Evolutionary conservation across 768 basidiomycete species (phyloP), one percentile per base, ranked within the genome.

Genomic region (Mrakia blollopis): DNA sequence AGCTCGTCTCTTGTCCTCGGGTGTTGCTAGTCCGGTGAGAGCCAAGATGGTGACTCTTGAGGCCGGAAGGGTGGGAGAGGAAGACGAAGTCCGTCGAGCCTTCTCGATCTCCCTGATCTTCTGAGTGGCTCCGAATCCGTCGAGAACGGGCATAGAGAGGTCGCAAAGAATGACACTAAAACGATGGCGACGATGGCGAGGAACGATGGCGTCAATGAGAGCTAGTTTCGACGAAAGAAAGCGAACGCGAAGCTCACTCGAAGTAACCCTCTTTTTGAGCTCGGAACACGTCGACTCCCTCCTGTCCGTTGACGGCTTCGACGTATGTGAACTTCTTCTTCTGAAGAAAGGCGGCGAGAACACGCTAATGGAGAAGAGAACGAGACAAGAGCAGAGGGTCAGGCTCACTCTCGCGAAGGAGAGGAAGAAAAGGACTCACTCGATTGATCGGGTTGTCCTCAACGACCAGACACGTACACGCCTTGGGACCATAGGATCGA

Each of bases 111-210:
- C 85, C 32, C 94, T 91, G 77, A 98, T 95, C 81, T 91, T 89
- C 11, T 86, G 85, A 0, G 94, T 93, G 10, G 95, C 94, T 25
- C 90, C 89, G 72, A 95, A 87, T 89, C 92, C 95, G 82, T 97
- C 93, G 75, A 97, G 88, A n/a, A 92, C 83, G 0, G 93, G 95
- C 94, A 97, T 97, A 0, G 92, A 93, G 75, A 97, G 85, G 83
- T 97, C 94, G 77, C 97, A 96, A 28, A 76, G 57, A 30, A 61
- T 44, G 28, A 76, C 65, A 39, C 65, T 93, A 81, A 94, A 95
- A 54, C n/a, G n/a, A n/a, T n/a, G n/a, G n/a, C n/a, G n/a, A n/a
- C n/a, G n/a, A n/a, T n/a, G n/a, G n/a, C n/a, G n/a, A n/a, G 35
- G 37, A 25, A 69, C 16, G 23, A 28, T 0, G 28, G 23, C 10